These are phyloP conservation scores for Ephemerocybe angulata DNA, from an alignment of 768 basidiomycete species.

Conservation along the genomic window DNA sequence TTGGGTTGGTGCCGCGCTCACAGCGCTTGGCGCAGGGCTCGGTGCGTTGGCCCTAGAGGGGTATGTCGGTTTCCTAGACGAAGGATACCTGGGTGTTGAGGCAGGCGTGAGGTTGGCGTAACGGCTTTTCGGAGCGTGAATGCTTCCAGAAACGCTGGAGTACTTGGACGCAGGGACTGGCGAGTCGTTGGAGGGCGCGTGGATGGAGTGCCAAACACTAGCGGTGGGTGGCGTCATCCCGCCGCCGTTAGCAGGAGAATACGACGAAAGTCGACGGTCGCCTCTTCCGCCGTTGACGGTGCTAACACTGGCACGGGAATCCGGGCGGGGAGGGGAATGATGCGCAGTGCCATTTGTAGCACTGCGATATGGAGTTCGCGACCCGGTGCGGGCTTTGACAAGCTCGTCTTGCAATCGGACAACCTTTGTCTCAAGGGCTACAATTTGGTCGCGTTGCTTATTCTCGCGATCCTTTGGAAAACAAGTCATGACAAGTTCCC, in stretches of 20 bases:
- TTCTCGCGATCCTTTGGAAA: conserved; percentile 60
- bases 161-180: conserved; percentile 18
- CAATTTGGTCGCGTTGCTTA: conserved; percentile 64
- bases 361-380: conserved; percentile 36
- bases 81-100: conserved; percentile 28
- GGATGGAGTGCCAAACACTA: conserved; percentile 74
- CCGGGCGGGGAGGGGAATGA: conserved; percentile 57
- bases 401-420: conserved; percentile 57
- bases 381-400: conserved; percentile 38
- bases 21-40: conserved; percentile 75
- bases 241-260: conserved; percentile 16
- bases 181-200: conserved; percentile 37
- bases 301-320: conserved; percentile 59
- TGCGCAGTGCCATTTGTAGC: conserved; percentile 38
- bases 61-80: conserved; percentile 18
- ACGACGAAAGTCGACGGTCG: conserved; percentile 30
- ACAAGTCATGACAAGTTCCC: not conserved
- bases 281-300: conserved; percentile 47
- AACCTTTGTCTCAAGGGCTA: conserved; percentile 57
- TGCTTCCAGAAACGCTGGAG: conserved; percentile 10
- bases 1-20: conserved; percentile 68
- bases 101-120: conserved; percentile 34
- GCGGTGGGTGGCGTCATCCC: conserved; percentile 43
- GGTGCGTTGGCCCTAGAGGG: conserved; percentile 36
- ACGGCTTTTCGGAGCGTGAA: conserved; percentile 33